Evolutionary conservation across 345 rosid genomes (phyloP), one percentile per base, ranked within the genome.

Genomic region (Microthlaspi erraticum): DNA sequence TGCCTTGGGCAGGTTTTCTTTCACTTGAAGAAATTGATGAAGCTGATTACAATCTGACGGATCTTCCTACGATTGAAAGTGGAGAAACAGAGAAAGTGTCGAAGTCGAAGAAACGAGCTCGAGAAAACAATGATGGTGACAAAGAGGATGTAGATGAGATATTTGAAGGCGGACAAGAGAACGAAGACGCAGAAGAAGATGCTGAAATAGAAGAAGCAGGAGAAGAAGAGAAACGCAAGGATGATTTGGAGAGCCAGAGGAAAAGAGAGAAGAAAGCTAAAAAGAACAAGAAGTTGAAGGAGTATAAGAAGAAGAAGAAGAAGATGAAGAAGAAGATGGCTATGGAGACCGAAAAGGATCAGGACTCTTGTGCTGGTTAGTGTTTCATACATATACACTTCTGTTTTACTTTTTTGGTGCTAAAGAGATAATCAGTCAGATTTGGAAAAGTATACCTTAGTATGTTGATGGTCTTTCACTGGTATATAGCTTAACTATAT

Each of bases 1-100:
- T 16, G 32, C 51, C 5, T 67, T 67, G 49, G 26, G 70, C 71
- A 93, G 97, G 96, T 18, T 90, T 93, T 83, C 91, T 87, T 71
- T 87, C 93, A 10, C 94, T 93, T 7, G 98, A 93, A 58, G 98
- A 93, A 84, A 83, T 93, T 75, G 92, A 91, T 53, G 96, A 85
- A 79, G 81, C 81, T 67, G 90, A 81, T 64, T 93, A 87, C 32
- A 78, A 71, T 34, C 71, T 91, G 31, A 73, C 59, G 42, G 75
- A 46, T 34, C 52, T 84, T 49, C 85, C 88, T 57, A 60, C 70
- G 41, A 10, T 59, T 42, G 79, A 59, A 26, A 79, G 74, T 77
- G 78, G 34, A 42, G 74, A 70, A 68, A 16, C 64, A 10, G 73
- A 64, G 66, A 78, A 60, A 70, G 66, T 56, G 9, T 42, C 43